Evolutionary conservation across 2,329 filamentous ascomycete genomes (phyloP).

Genomic region (Colletotrichum sp.): DNA sequence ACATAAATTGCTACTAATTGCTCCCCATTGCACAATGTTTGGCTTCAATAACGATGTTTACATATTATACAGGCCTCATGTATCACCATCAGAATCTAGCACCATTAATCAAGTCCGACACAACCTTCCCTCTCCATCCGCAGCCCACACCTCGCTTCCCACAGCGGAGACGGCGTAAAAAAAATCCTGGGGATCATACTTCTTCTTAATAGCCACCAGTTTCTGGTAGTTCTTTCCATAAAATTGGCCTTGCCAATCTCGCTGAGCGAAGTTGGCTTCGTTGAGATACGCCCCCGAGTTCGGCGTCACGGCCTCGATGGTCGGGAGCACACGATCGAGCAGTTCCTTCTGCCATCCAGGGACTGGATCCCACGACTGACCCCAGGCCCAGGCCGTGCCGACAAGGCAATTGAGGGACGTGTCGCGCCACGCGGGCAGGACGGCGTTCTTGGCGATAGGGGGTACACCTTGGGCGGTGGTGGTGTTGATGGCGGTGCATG

Average conservation of each 20-base stretch:
- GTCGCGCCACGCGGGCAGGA: conserved; percentile 50
- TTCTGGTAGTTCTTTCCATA: conserved; percentile 31
- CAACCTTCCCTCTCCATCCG: conserved; percentile 14
- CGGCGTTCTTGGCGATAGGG: conserved; percentile 33
- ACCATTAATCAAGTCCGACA: neutral
- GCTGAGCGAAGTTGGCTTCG: conserved; percentile 34
- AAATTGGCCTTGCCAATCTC: conserved; percentile 31
- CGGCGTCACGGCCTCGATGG: conserved; percentile 31
- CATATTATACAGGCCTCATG: too few relatives aligned
- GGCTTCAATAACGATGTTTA: too few relatives aligned
- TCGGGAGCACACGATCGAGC: conserved; percentile 32
- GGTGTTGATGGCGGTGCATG: conserved; percentile 27
- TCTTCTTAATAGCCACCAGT: conserved; percentile 30
- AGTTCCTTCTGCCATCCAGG: conserved; percentile 21
- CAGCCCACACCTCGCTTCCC: conserved; percentile 28
- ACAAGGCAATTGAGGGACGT: conserved; percentile 38
- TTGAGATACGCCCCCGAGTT: conserved; percentile 30
- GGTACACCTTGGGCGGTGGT: conserved; percentile 23
- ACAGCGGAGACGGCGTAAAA: conserved; percentile 32
- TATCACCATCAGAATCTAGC: neutral
- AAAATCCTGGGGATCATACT: conserved; percentile 31
- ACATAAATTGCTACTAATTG: too few relatives aligned
- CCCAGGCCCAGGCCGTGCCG: neutral
- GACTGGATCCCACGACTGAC: neutral
- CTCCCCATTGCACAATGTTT: fast-evolving